A percentile compares a stretch with the other conserved stretches of the same genome.
Evolutionary conservation across 2,329 filamentous ascomycete genomes (phyloP).

Genomic region (Apiospora saccharicola): DNA sequence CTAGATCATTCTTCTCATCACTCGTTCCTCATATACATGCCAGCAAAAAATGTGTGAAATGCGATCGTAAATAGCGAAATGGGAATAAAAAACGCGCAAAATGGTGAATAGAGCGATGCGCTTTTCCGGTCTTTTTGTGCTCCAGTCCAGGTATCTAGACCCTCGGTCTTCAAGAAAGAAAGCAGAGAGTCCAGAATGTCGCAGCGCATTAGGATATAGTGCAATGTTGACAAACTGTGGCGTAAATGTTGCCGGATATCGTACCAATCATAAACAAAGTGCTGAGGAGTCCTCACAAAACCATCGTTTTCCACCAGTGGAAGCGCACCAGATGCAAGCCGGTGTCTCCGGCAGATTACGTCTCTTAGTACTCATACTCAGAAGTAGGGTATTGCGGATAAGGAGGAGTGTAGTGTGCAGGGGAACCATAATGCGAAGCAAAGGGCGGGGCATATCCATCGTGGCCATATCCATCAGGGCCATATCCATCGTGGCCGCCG

Average conservation of each 20-base stretch:
- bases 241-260: constrained; percentile 12
- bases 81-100: constrained; percentile 14
- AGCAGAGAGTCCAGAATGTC: neutral
- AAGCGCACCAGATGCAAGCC: neutral
- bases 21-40: constrained; percentile 42
- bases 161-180: neutral
- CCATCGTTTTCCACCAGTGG: neutral
- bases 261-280: constrained; percentile 12
- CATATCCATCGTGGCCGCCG: constrained; percentile 8
- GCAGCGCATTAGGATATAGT: constrained; percentile 19
- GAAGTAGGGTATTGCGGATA: constrained; percentile 6
- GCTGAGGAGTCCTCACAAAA: neutral
- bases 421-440: constrained; percentile 10
- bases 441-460: constrained; percentile 32
- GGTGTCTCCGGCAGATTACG: neutral
- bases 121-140: constrained; percentile 14
- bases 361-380: constrained; percentile 9
- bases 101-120: constrained; percentile 18
- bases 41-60: constrained; percentile 29
- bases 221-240: constrained; percentile 15
- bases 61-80: constrained; percentile 30
- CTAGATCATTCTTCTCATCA: constrained; percentile 27
- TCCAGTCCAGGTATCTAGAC: neutral
- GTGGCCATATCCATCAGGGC: constrained; percentile 24
- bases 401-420: constrained; percentile 12